A percentile compares a stretch with the other conserved stretches of the same genome.
phyloP scores from a whole-genome alignment of 1,284 basidiomycete genomes.

The Trichosporon inkin region DNA sequence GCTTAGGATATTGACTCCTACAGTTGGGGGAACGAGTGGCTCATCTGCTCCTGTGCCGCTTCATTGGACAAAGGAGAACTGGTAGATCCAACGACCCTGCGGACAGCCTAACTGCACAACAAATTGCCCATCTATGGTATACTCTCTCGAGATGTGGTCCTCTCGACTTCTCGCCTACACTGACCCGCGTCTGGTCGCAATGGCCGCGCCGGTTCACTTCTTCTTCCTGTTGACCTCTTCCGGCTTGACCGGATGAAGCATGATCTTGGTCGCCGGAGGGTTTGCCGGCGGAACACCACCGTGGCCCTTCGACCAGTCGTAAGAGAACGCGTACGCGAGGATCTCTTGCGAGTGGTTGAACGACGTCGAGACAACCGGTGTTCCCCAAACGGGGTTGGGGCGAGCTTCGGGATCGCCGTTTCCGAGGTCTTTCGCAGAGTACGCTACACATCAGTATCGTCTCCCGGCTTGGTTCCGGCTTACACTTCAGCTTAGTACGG shows the following conservation, averaged over 20 bases:
- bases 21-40: too few species aligned
- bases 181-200: background rate
- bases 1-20: background rate
- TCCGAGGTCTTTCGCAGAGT: conserved; percentile 58
- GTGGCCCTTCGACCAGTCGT: conserved; percentile 88
- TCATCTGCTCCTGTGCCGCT: too few species aligned
- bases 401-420: conserved; percentile 65
- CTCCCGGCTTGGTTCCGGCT: conserved; percentile 26
- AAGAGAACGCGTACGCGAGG: conserved; percentile 82
- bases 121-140: conserved; percentile 4
- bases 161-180: background rate
- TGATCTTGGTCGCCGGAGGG: conserved; percentile 60
- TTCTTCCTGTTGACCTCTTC: conserved; percentile 67
- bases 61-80: background rate
- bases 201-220: conserved; percentile 14
- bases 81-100: background rate
- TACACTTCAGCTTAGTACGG: conserved; percentile 82
- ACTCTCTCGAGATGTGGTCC: background rate
- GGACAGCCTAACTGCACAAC: conserved; percentile 6
- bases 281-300: conserved; percentile 71
- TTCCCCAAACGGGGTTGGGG: conserved; percentile 45
- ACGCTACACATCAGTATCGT: conserved; percentile 20
- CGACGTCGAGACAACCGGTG: conserved; percentile 56
- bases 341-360: conserved; percentile 85
- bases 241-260: conserved; percentile 84